Evolutionary conservation across 768 basidiomycete genomes (phyloP).

Genomic region (Lactifluus volemus): DNA sequence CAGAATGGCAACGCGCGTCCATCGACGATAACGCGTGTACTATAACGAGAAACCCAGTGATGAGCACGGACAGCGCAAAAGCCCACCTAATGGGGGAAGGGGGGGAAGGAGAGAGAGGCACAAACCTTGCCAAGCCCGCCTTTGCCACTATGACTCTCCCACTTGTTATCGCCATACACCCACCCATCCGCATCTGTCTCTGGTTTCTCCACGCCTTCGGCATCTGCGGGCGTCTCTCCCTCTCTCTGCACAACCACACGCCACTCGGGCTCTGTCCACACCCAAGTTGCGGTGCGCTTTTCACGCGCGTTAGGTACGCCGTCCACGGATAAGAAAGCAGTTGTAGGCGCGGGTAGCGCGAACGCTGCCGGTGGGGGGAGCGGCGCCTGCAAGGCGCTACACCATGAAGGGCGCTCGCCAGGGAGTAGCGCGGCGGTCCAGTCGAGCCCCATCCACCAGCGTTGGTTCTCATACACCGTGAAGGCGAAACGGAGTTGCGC

Average conservation of each 20-base stretch:
- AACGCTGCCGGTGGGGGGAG: constrained; percentile 66
- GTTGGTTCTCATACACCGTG: constrained; percentile 88
- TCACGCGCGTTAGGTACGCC: constrained; percentile 33
- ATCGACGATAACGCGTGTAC: constrained; percentile 81
- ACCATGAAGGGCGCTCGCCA: constrained; percentile 87
- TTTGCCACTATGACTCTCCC: constrained; percentile 68
- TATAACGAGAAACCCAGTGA: constrained; percentile 23
- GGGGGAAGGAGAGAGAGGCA: not conserved
- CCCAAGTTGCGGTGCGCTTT: constrained; percentile 74
- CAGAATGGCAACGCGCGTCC: constrained; percentile 78
- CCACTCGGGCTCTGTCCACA: constrained; percentile 92
- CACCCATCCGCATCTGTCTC: constrained; percentile 83
- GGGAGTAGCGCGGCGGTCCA: constrained; percentile 93
- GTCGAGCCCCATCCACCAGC: constrained; percentile 97
- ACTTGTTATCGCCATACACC: constrained; percentile 94
- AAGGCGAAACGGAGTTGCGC: constrained; percentile 62
- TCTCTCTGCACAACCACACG: constrained; percentile 55
- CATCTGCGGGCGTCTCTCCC: constrained; percentile 31
- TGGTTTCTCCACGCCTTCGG: constrained; percentile 34
- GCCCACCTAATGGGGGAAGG: not conserved
- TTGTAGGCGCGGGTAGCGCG: constrained; percentile 52
- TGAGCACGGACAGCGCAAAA: not conserved
- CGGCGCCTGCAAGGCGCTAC: constrained; percentile 43
- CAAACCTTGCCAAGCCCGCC: constrained; percentile 81
- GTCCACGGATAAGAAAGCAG: constrained; percentile 41